Percentiles rank a stretch among this genome's conserved stretches.
These are phyloP conservation scores for Umbellularia californica DNA, from an alignment of 164 flowering plant genomes.

Conservation along the genomic window DNA sequence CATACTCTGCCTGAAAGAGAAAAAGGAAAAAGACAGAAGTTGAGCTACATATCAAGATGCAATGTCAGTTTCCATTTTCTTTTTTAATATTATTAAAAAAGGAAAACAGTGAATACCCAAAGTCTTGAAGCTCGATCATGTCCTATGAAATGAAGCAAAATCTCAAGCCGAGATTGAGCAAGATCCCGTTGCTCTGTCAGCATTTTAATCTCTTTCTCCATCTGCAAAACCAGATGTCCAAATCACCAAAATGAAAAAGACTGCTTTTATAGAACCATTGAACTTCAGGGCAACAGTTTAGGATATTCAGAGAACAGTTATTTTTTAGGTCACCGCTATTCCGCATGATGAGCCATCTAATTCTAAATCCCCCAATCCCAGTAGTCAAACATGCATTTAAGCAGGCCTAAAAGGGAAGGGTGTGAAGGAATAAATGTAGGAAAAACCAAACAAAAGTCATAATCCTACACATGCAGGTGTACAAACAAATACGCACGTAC, in stretches of 20 bases:
- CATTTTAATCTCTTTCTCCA: constrained; percentile 83
- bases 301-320: too few species aligned
- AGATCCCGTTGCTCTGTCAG: constrained; percentile 70
- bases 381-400: too few species aligned
- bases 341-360: too few species aligned
- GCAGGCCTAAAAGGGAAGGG: too few species aligned
- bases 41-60: constrained; percentile 1
- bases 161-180: constrained; percentile 82
- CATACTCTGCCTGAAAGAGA: constrained; percentile 23
- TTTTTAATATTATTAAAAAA: neutral
- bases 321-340: too few species aligned
- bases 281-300: too few species aligned
- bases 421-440: too few species aligned
- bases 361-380: too few species aligned
- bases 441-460: too few species aligned
- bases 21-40: constrained; percentile 7
- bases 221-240: constrained; percentile 37
- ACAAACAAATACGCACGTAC: too few species aligned
- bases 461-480: too few species aligned
- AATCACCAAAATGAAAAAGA: neutral
- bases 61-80: neutral
- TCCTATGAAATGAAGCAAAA: constrained; percentile 53
- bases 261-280: too few species aligned
- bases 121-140: constrained; percentile 41
- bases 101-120: constrained; percentile 25